phyloP scores from a whole-genome alignment of 2,329 filamentous ascomycete genomes.

The Verticillium tricorpus region DNA sequence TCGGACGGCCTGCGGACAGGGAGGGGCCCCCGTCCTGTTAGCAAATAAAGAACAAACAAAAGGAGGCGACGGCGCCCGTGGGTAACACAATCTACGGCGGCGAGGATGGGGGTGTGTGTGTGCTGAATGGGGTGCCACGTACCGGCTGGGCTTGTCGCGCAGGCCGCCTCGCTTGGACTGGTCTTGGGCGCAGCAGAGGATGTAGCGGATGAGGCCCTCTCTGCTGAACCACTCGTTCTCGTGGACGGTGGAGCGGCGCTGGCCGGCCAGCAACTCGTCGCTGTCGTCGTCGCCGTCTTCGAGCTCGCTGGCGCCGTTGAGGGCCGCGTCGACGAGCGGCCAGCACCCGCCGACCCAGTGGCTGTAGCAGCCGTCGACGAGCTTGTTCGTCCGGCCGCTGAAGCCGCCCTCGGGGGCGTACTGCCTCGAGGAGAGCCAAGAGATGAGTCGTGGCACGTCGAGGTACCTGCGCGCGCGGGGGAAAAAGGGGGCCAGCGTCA shows the following conservation, averaged over 20 bases:
- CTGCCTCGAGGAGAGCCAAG: constrained; percentile 87
- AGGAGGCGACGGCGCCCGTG: too few relatives aligned
- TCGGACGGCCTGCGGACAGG: constrained; percentile 59
- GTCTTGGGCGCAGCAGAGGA: constrained; percentile 83
- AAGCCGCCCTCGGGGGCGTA: constrained; percentile 90
- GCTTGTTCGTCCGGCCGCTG: constrained; percentile 91
- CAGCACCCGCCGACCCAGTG: constrained; percentile 97
- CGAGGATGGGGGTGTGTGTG: not conserved
- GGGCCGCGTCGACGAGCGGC: constrained; percentile 79
- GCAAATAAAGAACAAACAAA: not conserved
- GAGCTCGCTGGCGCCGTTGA: constrained; percentile 45
- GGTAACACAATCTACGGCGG: not conserved
- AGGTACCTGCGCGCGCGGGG: constrained; percentile 54
- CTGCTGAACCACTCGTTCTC: constrained; percentile 65
- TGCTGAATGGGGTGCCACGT: constrained; percentile 30
- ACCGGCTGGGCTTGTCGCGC: constrained; percentile 91
- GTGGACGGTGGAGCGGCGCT: constrained; percentile 7
- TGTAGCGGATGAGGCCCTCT: constrained; percentile 82
- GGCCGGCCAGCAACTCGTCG: not conserved
- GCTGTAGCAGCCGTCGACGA: constrained; percentile 97
- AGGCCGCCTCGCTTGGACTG: constrained; percentile 68
- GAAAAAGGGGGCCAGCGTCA: constrained; percentile 10
- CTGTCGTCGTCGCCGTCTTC: constrained; percentile 2
- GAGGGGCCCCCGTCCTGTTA: not conserved
- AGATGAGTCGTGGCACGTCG: constrained; percentile 69